These are phyloP conservation scores for Sanghuangporus sanghuang DNA, from an alignment of 1,284 basidiomycete species.

Conservation along the genomic window DNA sequence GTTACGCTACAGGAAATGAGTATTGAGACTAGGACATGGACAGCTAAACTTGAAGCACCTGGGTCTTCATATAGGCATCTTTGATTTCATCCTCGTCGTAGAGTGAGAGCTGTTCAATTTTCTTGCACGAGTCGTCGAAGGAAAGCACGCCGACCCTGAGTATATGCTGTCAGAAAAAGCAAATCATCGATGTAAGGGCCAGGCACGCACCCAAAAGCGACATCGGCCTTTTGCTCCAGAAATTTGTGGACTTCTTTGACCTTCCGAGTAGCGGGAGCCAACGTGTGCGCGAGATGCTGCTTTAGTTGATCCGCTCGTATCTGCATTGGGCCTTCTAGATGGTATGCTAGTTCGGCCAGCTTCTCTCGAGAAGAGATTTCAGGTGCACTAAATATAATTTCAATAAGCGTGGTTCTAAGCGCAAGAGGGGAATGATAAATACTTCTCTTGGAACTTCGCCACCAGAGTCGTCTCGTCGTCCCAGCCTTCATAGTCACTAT, in stretches of 20 bases:
- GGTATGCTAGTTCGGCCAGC: conserved; percentile 38
- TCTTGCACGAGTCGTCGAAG: conserved; percentile 51
- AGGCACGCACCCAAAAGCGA: conserved; percentile 37
- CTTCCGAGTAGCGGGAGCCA: conserved; percentile 47
- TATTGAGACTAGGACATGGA: conserved; percentile 23
- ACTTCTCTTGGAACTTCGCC: conserved; percentile 46
- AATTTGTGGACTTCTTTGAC: conserved; percentile 39
- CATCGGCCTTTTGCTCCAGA: conserved; percentile 45
- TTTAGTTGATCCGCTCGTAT: conserved; percentile 37
- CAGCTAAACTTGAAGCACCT: conserved; percentile 28
- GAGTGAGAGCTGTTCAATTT: conserved; percentile 38
- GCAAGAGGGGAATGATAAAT: conserved; percentile 18
- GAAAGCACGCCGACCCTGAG: conserved; percentile 29
- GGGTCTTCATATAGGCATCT: conserved; percentile 32
- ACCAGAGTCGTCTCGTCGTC: conserved; percentile 52
- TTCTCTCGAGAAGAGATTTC: conserved; percentile 29
- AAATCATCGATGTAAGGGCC: background rate
- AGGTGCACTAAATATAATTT: conserved; percentile 12
- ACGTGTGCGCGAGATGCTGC: conserved; percentile 43
- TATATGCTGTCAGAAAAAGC: background rate
- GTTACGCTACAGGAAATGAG: conserved; percentile 24
- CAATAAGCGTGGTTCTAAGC: conserved; percentile 1
- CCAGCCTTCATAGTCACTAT: conserved; percentile 30
- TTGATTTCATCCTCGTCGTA: conserved; percentile 39
- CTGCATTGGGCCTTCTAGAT: conserved; percentile 44